Conservation (phyloP, 1,139 yeast species). For the Sugiyamaella paludigena region DNA sequence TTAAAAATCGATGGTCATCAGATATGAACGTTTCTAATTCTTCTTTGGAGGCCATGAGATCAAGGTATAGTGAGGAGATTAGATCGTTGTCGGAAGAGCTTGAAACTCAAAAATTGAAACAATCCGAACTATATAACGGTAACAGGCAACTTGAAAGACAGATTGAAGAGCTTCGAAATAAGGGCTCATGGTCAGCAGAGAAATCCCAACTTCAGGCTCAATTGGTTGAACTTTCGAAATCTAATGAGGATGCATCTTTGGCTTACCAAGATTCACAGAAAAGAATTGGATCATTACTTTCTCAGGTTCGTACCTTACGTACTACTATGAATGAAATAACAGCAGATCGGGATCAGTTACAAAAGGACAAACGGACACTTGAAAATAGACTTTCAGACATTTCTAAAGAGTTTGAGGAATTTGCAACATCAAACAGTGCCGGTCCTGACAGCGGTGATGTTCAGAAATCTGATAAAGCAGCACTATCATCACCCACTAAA, state of each 20-base stretch:
- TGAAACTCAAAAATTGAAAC: constrained; percentile 51
- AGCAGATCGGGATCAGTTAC: constrained; percentile 39
- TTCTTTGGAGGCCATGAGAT: constrained; percentile 36
- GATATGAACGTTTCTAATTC: constrained; percentile 29
- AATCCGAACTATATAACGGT: constrained; percentile 52
- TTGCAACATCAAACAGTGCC: constrained; percentile 22
- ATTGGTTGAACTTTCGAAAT: constrained; percentile 49
- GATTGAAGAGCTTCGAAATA: constrained; percentile 22
- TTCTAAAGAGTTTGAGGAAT: constrained; percentile 32
- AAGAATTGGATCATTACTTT: constrained; percentile 35
- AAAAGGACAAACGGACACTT: constrained; percentile 38
- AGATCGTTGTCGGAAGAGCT: constrained; percentile 57
- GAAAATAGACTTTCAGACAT: constrained; percentile 37
- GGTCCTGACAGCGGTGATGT: background rate
- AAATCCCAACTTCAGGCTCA: constrained; percentile 53
- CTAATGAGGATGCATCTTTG: constrained; percentile 45
- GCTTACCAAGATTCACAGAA: constrained; percentile 42
- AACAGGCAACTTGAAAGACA: constrained; percentile 46
- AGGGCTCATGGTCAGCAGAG: constrained; percentile 40
- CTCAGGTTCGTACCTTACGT: constrained; percentile 37
- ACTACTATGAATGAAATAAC: constrained; percentile 39
- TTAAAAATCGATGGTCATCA: constrained; percentile 30
- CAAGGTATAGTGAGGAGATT: constrained; percentile 54
- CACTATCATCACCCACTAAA: constrained; percentile 21
- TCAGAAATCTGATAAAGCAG: constrained; percentile 21